These are phyloP conservation scores for Evansstolkia leycettana DNA, from an alignment of 495 filamentous ascomycete genomes.

Conservation along the genomic window DNA sequence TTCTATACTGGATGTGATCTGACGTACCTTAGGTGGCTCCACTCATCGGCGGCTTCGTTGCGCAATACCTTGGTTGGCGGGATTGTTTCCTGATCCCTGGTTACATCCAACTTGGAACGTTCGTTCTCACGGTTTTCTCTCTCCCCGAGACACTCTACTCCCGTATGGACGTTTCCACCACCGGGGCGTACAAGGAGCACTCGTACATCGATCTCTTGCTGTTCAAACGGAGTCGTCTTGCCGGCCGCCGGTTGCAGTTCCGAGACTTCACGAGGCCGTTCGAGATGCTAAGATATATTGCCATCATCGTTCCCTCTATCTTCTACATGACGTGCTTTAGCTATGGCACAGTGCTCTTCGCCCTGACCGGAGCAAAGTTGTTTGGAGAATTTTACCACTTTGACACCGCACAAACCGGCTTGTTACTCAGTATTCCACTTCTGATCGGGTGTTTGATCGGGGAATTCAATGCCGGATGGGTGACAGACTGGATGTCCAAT, in stretches of 20 bases:
- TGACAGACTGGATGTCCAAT: slow-evolving; percentile 18
- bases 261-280: no score
- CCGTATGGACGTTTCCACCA: slow-evolving; percentile 1
- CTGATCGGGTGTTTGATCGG: slow-evolving; percentile 17
- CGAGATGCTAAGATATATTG: background rate
- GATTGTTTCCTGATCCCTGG: slow-evolving; percentile 15
- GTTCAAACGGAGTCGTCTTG: slow-evolving; percentile 6
- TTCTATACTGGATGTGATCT: no score
- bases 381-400: slow-evolving; percentile 15
- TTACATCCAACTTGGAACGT: slow-evolving; percentile 7
- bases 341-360: slow-evolving; percentile 16
- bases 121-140: slow-evolving; percentile 11
- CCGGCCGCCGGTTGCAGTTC: slow-evolving; percentile 4
- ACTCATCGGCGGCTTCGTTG: slow-evolving; percentile 14
- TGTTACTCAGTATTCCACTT: slow-evolving; percentile 16
- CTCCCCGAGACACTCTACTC: slow-evolving; percentile 21
- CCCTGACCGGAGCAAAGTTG: slow-evolving; percentile 12
- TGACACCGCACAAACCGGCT: slow-evolving; percentile 15
- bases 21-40: slow-evolving; percentile 15
- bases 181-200: slow-evolving; percentile 3
- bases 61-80: slow-evolving; percentile 12
- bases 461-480: slow-evolving; percentile 15
- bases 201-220: slow-evolving; percentile 11
- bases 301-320: slow-evolving; percentile 11
- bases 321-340: slow-evolving; percentile 13